Conservation (phyloP, 495 filamentous ascomycete species). For the Hyaloscypha variabilis region DNA sequence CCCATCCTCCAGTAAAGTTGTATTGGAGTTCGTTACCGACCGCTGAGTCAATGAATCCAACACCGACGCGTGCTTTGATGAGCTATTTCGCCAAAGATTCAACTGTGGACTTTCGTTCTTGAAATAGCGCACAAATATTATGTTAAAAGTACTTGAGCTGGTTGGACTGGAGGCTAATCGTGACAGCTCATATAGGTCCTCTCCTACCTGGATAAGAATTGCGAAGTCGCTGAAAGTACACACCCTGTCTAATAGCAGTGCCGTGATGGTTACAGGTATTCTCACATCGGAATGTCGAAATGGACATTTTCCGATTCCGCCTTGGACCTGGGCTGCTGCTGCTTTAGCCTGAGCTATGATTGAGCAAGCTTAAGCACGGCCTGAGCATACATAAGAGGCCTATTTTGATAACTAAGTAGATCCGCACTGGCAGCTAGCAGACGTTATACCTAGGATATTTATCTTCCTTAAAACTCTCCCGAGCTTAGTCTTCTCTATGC, state of each 20-base stretch:
- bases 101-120: not conserved
- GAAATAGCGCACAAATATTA: constrained; percentile 9
- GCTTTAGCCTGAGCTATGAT: no score
- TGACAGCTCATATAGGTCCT: constrained; percentile 3
- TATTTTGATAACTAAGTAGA: no score
- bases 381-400: no score
- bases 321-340: no score
- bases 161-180: constrained; percentile 4
- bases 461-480: no score
- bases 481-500: no score
- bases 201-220: not conserved
- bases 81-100: not conserved
- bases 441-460: no score
- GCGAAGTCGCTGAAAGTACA: constrained; percentile 1
- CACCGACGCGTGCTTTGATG: not conserved
- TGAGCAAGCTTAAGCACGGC: no score
- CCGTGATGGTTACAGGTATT: constrained; percentile 6
- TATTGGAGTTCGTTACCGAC: not conserved
- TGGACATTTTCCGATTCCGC: no score
- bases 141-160: not conserved
- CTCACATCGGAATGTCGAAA: no score
- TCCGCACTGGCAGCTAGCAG: no score
- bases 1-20: not conserved
- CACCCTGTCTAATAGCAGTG: not conserved
- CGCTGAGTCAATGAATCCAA: constrained; percentile 5